These are phyloP conservation scores for Penicillium sp. DNA, from an alignment of 2,329 filamentous ascomycete genomes.

Conservation along the genomic window DNA sequence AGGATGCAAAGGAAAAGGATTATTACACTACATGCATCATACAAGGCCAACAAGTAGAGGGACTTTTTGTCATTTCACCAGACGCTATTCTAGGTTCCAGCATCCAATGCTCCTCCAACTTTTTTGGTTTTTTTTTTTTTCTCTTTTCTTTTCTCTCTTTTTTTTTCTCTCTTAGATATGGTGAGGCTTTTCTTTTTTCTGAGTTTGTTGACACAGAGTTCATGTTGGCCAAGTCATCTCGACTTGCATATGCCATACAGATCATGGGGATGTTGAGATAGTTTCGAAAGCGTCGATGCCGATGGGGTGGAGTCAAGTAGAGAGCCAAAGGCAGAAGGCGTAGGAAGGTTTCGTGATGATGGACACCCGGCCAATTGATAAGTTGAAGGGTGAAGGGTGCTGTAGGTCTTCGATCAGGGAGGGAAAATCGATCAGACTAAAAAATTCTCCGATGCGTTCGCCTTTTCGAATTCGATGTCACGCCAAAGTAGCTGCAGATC, in stretches of 20 bases:
- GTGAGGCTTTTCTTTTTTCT: too few species aligned
- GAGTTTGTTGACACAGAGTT: background rate
- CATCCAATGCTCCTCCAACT: constrained; percentile 25
- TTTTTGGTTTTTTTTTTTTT: constrained; percentile 20
- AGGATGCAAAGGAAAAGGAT: too few species aligned
- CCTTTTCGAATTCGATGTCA: constrained; percentile 10
- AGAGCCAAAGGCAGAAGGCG: too few species aligned
- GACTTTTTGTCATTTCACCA: constrained; percentile 28
- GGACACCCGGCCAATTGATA: too few species aligned
- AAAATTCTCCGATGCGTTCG: too few species aligned
- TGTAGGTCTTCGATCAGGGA: background rate
- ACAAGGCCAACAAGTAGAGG: too few species aligned
- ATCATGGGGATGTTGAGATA: constrained; percentile 6
- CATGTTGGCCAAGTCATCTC: background rate
- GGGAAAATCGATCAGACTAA: constrained; percentile 2
- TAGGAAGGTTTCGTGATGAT: background rate
- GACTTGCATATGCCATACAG: constrained; percentile 1
- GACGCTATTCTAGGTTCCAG: constrained; percentile 18
- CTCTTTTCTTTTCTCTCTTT: too few species aligned
- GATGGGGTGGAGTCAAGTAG: too few species aligned
- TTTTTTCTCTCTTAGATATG: too few species aligned
- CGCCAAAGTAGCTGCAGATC: constrained; percentile 10
- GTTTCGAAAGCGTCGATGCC: background rate
- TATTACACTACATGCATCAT: too few species aligned
- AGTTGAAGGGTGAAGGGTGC: background rate